Base-by-base conservation (phyloP, 768 basidiomycete genomes). In the Termitomyces sp. region DNA sequence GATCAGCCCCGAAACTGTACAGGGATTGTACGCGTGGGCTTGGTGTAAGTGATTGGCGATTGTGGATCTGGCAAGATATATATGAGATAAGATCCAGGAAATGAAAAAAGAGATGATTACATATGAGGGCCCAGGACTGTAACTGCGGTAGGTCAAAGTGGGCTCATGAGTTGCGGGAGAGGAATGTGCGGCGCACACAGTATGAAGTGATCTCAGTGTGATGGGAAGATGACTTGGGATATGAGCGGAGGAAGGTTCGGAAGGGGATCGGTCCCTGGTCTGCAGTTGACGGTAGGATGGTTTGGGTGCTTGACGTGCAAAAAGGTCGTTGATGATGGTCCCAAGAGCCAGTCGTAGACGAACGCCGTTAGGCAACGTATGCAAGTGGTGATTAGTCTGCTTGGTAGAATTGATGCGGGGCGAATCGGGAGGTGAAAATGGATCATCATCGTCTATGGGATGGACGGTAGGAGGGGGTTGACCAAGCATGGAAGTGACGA, bases 251-350 rank as follows among this genome's bases (percentile, higher is more conserved):
- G 66, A 66, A 14, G 64, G 45, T 32, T 60, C 52, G 7, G 69
- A 62, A 27, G 68, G 53, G 34, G 66, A 66, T n/a, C 59, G 63
- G 17, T 68, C 59, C 3, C 59, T 69, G 62, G 52, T 55, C 61
- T 53, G 69, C 49, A 53, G 60, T 56, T 65, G 69, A 49, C 79
- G 71, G 55, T 76, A 75, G 1, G 76, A 76, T n/a, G 75, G 74
- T 5, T 72, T 72, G n/a, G 85, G 84, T 0, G 82, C 76, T 64
- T 86, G 84, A 23, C 89, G 80, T 25, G 88, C 85, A 65, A 92
- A 92, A 7, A 94, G 71, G 62, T 92, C 90, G 60, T 92, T 92
- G 68, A 92, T 79, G 54, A 93, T 82, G 0, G 88, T 86, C 2
- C 83, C 83, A 35, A 94, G 73, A 1, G 86, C 86, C 5, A 93